Evolutionary conservation across 1,284 basidiomycete genomes (phyloP).

Genomic region (Serendipita sp.): DNA sequence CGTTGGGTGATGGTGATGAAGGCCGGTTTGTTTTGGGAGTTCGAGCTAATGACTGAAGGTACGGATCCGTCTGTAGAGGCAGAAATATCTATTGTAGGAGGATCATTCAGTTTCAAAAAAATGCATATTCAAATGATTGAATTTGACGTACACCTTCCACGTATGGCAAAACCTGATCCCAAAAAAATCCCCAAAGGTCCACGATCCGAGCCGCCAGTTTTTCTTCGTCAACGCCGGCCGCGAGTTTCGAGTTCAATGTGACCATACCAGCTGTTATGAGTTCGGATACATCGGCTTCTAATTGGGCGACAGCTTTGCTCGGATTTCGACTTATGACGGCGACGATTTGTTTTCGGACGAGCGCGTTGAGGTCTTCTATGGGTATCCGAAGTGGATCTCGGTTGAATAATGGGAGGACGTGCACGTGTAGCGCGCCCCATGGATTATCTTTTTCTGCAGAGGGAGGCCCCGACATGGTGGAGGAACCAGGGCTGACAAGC

Average conservation of each 20-base stretch:
- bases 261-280: constrained; percentile 81
- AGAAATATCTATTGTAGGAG: constrained; percentile 43
- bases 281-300: constrained; percentile 71
- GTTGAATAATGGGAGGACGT: constrained; percentile 40
- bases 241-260: constrained; percentile 77
- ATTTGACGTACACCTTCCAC: constrained; percentile 56
- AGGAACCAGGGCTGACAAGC: neutral
- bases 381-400: constrained; percentile 77
- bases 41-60: constrained; percentile 52
- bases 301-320: constrained; percentile 27
- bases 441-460: neutral
- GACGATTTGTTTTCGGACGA: constrained; percentile 66
- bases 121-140: neutral
- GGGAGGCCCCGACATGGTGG: neutral
- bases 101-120: neutral
- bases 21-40: constrained; percentile 43
- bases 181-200: constrained; percentile 89
- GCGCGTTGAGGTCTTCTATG: constrained; percentile 81
- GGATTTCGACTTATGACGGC: constrained; percentile 25
- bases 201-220: constrained; percentile 64
- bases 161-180: constrained; percentile 83
- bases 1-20: constrained; percentile 10
- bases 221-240: constrained; percentile 49
- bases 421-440: neutral
- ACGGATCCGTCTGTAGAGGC: constrained; percentile 59